Evolutionary conservation across 2,329 filamentous ascomycete genomes (phyloP).

Genomic region (Ophiostoma ips): DNA sequence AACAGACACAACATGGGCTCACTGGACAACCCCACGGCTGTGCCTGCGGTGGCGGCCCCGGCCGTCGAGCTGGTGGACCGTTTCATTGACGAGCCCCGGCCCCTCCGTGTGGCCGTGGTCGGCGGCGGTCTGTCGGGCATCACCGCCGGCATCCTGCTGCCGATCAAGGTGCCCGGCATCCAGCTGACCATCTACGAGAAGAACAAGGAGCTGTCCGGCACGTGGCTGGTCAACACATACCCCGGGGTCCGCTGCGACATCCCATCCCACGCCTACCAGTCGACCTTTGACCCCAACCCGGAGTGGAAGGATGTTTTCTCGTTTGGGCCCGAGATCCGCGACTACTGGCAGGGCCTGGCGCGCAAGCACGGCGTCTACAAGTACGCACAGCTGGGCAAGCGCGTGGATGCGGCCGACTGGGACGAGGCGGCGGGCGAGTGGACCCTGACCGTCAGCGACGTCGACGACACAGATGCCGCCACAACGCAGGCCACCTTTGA

Average conservation of each 20-base stretch:
- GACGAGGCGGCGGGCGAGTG: conserved; percentile 37
- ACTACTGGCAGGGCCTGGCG: conserved; percentile 51
- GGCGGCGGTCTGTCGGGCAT: conserved; percentile 52
- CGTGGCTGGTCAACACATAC: conserved; percentile 22
- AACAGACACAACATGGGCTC: conserved; percentile 5
- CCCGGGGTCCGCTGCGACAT: conserved; percentile 43
- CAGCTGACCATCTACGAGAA: conserved; percentile 55
- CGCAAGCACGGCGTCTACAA: conserved; percentile 51
- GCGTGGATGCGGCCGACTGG: conserved; percentile 45
- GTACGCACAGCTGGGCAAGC: conserved; percentile 38
- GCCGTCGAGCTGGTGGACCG: conserved; percentile 20
- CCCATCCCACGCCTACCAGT: conserved; percentile 56
- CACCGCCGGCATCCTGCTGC: conserved; percentile 50
- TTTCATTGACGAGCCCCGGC: conserved; percentile 32
- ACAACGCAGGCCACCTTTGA: conserved; percentile 34
- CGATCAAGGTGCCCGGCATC: conserved; percentile 53
- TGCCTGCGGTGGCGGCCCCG: neutral
- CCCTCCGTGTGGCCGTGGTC: conserved; percentile 43
- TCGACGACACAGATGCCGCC: conserved; percentile 22
- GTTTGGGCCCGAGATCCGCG: conserved; percentile 49
- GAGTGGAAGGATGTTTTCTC: conserved; percentile 58
- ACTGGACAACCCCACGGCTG: neutral
- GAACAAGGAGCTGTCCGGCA: conserved; percentile 41
- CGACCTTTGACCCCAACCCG: conserved; percentile 51
- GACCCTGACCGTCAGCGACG: conserved; percentile 33